Evolutionary conservation across 2,329 filamentous ascomycete species (phyloP).

Genomic region (Talaromyces sp.): DNA sequence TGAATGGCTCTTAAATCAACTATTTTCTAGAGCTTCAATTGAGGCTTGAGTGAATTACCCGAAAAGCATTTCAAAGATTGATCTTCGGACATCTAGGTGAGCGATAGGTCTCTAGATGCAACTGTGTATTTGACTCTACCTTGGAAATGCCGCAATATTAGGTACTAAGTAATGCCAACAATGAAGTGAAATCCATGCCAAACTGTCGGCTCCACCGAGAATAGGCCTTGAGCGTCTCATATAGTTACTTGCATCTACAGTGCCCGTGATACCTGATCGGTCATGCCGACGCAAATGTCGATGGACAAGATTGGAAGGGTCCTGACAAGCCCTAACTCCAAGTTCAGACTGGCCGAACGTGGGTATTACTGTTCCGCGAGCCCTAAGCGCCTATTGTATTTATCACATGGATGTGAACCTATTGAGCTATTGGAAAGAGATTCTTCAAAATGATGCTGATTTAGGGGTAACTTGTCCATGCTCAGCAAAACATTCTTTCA

Average conservation of each 20-base stretch:
- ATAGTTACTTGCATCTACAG: no score
- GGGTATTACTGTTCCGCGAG: background rate
- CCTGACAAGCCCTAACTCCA: background rate
- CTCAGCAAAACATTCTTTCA: background rate
- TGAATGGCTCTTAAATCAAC: background rate
- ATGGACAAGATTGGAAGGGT: background rate
- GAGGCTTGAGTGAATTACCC: conserved; percentile 58
- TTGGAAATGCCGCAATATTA: no score
- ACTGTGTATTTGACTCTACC: no score
- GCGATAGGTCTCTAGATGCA: no score
- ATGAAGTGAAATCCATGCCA: background rate
- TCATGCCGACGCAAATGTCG: background rate
- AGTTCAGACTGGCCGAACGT: background rate
- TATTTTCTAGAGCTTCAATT: conserved; percentile 56
- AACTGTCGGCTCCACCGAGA: background rate
- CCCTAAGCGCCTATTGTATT: background rate
- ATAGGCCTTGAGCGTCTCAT: background rate
- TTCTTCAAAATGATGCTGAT: background rate
- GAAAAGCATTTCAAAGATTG: background rate
- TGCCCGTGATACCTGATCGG: background rate
- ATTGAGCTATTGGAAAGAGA: background rate
- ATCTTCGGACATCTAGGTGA: background rate
- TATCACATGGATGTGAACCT: background rate
- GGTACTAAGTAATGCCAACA: no score
- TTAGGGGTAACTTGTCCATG: background rate